Evolutionary conservation across 2,329 filamentous ascomycete genomes (phyloP), one percentile per base, ranked within the genome.

Genomic region (Chaetothyriales sp.): DNA sequence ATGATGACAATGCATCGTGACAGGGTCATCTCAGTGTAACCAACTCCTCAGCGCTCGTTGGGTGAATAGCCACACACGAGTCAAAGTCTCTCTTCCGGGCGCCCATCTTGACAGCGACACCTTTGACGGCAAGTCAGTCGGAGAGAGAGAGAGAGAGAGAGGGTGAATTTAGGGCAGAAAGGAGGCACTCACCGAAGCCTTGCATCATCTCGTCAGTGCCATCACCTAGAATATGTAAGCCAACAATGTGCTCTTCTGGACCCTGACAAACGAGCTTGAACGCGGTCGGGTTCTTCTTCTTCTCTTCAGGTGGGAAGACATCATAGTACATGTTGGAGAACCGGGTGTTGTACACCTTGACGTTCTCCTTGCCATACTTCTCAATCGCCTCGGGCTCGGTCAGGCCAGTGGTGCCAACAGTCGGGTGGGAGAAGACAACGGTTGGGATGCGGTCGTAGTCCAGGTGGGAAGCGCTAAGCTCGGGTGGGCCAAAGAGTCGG

Each of bases 61-160:
- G 83, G 67, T 87, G 83, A 59, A 87, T 87, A 52, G 83, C 82
- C 49, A 86, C 80, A 60, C 80, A 83, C 62, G 72, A 81, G 63
- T 87, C 83, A 65, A 87, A 84, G 65, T 86, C 81, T 58, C 75
- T 76, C 77, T 87, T 87, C 50, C 79, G 86, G 32, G 83, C 83
- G 44, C 83, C 83, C 83, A 87, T 86, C 75, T 84, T 86, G 59
- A 87, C 68, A 15, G 83, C 83, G 19, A 87, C 55, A 19, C 32
- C 32, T 39, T 39, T n/a, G n/a, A n/a, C n/a, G 32, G 32, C 8
- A 39, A 15, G 32, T 39, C 32, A 39, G 32, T 39, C 32, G 5
- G 5, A 39, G 32, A 36, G 28, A 5, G 28, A 5, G 51, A 50
- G 6, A n/a, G n/a, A n/a, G n/a, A 28, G 26, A 32, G 28, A 32